A percentile compares a stretch with the other conserved stretches of the same genome.
Evolutionary conservation across 1,284 basidiomycete genomes (phyloP).

Genomic region (Boletus holoroseus): DNA sequence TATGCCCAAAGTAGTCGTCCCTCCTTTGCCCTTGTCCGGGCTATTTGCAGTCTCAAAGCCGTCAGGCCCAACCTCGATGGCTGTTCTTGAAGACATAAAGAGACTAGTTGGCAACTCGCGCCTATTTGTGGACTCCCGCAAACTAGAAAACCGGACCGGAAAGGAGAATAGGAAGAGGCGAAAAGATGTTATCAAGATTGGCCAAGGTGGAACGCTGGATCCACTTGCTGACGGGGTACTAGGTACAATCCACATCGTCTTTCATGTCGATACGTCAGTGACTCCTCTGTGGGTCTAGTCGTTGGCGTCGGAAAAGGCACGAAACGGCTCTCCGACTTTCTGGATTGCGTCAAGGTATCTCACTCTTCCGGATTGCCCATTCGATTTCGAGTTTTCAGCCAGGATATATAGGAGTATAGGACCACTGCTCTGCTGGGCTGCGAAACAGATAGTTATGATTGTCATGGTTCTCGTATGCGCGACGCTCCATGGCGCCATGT

Average conservation of each 20-base stretch:
- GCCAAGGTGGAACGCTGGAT: slow-evolving; percentile 93
- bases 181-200: slow-evolving; percentile 64
- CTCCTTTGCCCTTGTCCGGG: slow-evolving; percentile 64
- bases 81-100: slow-evolving; percentile 83
- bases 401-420: slow-evolving; percentile 70
- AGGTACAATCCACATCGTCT: slow-evolving; percentile 41
- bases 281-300: slow-evolving; percentile 45
- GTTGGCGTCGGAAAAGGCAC: slow-evolving; percentile 89
- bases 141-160: slow-evolving; percentile 43
- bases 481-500: slow-evolving; percentile 81
- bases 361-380: slow-evolving; percentile 2
- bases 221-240: slow-evolving; percentile 94
- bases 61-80: slow-evolving; percentile 88
- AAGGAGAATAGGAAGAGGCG: slow-evolving; percentile 40
- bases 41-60: slow-evolving; percentile 84
- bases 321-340: slow-evolving; percentile 79
- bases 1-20: slow-evolving; percentile 62
- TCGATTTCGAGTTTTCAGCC: slow-evolving; percentile 17
- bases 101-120: slow-evolving; percentile 71
- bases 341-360: slow-evolving; percentile 85
- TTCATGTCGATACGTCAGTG: slow-evolving; percentile 9
- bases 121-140: slow-evolving; percentile 67
- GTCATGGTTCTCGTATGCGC: slow-evolving; percentile 74
- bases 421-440: slow-evolving; percentile 90
- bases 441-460: slow-evolving; percentile 94